Percentiles rank a stretch among this genome's conserved stretches.
Evolutionary conservation across 2,329 filamentous ascomycete species (phyloP).

Genomic region (Epichloe coenophiala): DNA sequence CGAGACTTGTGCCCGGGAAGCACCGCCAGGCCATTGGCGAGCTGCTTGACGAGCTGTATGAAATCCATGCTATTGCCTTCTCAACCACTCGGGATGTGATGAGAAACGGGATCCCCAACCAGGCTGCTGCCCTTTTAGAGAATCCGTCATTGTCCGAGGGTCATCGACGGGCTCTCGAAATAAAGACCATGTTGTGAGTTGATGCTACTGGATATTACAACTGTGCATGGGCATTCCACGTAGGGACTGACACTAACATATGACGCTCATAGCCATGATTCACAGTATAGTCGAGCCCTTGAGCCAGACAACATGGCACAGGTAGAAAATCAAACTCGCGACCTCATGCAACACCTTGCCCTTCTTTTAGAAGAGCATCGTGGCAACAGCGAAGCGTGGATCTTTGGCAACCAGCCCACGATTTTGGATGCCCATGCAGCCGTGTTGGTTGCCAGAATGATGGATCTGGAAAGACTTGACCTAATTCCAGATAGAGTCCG

Average conservation of each 20-base stretch:
- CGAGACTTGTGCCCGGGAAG: slow-evolving; percentile 13
- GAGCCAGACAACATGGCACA: slow-evolving; percentile 13
- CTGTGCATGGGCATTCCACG: too few relatives aligned
- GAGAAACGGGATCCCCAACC: slow-evolving; percentile 15
- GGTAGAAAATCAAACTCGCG: slow-evolving; percentile 11
- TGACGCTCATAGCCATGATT: slow-evolving; percentile 13
- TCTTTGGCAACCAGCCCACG: slow-evolving; percentile 16
- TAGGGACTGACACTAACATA: background rate
- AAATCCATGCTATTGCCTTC: slow-evolving; percentile 14
- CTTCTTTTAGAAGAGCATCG: slow-evolving; percentile 7
- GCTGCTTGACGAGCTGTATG: slow-evolving; percentile 14
- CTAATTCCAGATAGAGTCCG: slow-evolving; percentile 11
- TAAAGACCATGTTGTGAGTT: slow-evolving; percentile 19
- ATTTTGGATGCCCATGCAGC: slow-evolving; percentile 17
- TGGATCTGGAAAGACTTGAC: slow-evolving; percentile 13
- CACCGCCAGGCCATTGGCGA: slow-evolving; percentile 11
- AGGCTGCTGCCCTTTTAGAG: slow-evolving; percentile 17
- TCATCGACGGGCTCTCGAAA: slow-evolving; percentile 17
- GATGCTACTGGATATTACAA: too few relatives aligned
- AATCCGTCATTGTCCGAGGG: slow-evolving; percentile 12
- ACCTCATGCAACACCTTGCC: slow-evolving; percentile 12
- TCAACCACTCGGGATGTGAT: slow-evolving; percentile 11
- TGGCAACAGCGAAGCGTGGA: slow-evolving; percentile 10
- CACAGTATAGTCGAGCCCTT: slow-evolving; percentile 10
- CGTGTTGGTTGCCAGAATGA: slow-evolving; percentile 11